A percentile compares a stretch with the other conserved stretches of the same genome.
Conservation (phyloP, 164 flowering plant genomes). For the Taxillus chinensis region DNA sequence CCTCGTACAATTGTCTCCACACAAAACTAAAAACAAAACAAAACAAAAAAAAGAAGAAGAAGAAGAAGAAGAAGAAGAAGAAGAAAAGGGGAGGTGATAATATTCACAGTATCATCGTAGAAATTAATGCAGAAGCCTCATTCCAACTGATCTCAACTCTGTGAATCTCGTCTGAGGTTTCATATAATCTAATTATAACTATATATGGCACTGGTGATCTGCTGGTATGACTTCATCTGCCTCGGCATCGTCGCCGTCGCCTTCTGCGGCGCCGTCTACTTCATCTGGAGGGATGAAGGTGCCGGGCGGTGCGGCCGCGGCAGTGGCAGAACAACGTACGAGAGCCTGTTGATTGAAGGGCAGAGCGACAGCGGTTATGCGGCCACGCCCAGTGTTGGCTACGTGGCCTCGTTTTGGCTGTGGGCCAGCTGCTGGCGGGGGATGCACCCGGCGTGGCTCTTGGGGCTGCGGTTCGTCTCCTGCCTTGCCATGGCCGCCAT, state of each 20-base stretch:
- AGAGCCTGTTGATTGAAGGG: constrained; percentile 26
- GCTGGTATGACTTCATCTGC: constrained; percentile 55
- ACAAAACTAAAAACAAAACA: not conserved
- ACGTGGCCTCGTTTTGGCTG: constrained; percentile 27
- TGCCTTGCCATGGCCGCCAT: constrained; percentile 24
- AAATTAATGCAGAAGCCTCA: no score
- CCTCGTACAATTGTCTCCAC: not conserved
- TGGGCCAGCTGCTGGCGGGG: constrained; percentile 66
- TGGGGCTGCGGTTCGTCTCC: constrained; percentile 28
- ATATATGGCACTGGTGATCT: constrained; percentile 35
- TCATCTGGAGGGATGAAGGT: constrained; percentile 25
- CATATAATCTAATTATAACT: no score
- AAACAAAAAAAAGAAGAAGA: not conserved
- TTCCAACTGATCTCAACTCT: no score
- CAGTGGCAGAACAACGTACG: constrained; percentile 16
- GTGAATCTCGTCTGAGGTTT: no score
- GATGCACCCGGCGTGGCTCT: constrained; percentile 48
- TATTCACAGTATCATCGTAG: no score
- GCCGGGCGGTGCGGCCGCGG: constrained; percentile 10
- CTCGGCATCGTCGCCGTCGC: constrained; percentile 40
- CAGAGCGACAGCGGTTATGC: constrained; percentile 14
- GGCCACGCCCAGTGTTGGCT: constrained; percentile 12
- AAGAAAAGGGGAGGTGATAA: not conserved
- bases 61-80: not conserved
- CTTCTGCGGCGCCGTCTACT: constrained; percentile 29